These are phyloP conservation scores for Telopea speciosissima DNA, from an alignment of 177 flowering plant species.

Conservation along the genomic window DNA sequence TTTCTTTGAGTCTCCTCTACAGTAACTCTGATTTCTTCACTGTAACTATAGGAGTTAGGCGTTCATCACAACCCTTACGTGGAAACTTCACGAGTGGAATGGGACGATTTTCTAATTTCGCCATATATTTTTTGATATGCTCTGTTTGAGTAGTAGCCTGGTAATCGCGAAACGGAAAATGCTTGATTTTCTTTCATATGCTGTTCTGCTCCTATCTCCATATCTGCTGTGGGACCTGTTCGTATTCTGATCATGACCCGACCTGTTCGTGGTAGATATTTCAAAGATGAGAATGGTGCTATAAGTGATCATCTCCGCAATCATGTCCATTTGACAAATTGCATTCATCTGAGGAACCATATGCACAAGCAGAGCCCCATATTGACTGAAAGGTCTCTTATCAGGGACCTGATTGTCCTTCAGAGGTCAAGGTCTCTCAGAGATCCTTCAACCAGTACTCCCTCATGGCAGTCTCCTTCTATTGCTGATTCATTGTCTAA, in stretches of 20 bases:
- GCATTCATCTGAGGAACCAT: constrained; percentile 94
- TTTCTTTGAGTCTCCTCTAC: background rate
- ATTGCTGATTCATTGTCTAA: constrained; percentile 42
- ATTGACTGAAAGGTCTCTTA: constrained; percentile 62
- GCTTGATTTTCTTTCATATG: constrained; percentile 15
- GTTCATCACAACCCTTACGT: background rate
- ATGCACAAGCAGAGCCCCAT: constrained; percentile 86
- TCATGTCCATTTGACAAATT: constrained; percentile 89
- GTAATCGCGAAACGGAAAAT: constrained; percentile 17
- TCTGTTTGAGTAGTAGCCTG: constrained; percentile 11
- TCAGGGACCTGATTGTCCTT: constrained; percentile 81
- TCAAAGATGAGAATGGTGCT: constrained; percentile 78
- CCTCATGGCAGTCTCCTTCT: constrained; percentile 77
- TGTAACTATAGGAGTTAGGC: background rate
- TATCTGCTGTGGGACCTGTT: constrained; percentile 17
- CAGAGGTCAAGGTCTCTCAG: constrained; percentile 85
- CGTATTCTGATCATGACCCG: constrained; percentile 72
- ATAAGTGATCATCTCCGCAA: constrained; percentile 85
- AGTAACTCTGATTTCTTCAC: background rate
- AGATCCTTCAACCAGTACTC: constrained; percentile 92
- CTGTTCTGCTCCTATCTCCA: constrained; percentile 16
- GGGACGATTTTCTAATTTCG: background rate
- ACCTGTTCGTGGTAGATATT: constrained; percentile 59
- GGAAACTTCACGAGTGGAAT: background rate
- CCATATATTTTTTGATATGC: background rate